A percentile compares a stretch with the other conserved stretches of the same genome.
Conservation (phyloP, 2,329 filamentous ascomycete genomes). For the Sordariomycetes sp. region DNA sequence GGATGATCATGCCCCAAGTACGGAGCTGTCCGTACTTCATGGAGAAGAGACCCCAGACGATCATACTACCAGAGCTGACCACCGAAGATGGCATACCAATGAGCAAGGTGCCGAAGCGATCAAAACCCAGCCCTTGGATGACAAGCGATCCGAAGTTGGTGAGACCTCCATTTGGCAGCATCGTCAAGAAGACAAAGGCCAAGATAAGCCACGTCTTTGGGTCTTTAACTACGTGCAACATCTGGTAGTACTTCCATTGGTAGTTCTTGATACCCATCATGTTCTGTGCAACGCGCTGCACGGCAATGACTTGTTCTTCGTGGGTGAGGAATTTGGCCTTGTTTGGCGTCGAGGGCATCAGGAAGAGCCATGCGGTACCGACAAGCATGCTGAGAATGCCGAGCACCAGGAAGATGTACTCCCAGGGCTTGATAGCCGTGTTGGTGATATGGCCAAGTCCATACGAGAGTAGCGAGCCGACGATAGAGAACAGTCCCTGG, state of each 20-base stretch:
- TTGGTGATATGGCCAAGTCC: slow-evolving; percentile 49
- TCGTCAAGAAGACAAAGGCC: slow-evolving; percentile 35
- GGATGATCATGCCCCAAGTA: slow-evolving; percentile 16
- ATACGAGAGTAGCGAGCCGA: slow-evolving; percentile 47
- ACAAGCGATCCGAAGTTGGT: slow-evolving; percentile 3
- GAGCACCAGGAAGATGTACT: slow-evolving; percentile 14
- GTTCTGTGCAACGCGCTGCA: slow-evolving; percentile 36
- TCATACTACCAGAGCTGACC: slow-evolving; percentile 14
- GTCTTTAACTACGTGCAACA: slow-evolving; percentile 36
- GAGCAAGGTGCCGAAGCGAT: slow-evolving; percentile 10
- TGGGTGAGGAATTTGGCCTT: slow-evolving; percentile 36
- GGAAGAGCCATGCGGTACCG: slow-evolving; percentile 16
- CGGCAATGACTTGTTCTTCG: slow-evolving; percentile 35
- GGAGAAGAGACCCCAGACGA: slow-evolving; percentile 14
- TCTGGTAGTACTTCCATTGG: slow-evolving; percentile 32
- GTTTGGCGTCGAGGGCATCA: slow-evolving; percentile 43
- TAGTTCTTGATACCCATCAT: slow-evolving; percentile 43
- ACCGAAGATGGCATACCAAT: slow-evolving; percentile 13
- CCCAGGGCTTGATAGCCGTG: slow-evolving; percentile 2
- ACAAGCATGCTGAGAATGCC: slow-evolving; percentile 8
- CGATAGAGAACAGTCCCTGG: slow-evolving; percentile 48
- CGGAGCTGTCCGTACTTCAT: slow-evolving; percentile 13
- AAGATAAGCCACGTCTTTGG: slow-evolving; percentile 53
- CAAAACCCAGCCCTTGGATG: slow-evolving; percentile 23
- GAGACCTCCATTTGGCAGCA: slow-evolving; percentile 45